Conservation (phyloP, 1,284 basidiomycete genomes). For the Tetrapyrgos nigripes region DNA sequence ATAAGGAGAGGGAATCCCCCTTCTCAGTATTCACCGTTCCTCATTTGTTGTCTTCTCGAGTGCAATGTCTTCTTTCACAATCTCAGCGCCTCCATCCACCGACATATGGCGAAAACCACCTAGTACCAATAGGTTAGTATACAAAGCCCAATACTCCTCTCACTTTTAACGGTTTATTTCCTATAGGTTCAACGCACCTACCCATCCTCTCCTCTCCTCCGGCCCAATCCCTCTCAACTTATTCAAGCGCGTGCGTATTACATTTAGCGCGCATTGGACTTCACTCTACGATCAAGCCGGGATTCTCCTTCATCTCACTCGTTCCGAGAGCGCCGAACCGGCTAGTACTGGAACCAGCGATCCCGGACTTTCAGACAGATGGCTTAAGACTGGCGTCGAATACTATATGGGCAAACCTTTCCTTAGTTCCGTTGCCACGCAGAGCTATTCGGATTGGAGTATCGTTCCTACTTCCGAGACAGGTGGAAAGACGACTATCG, state of each 20-base stretch:
- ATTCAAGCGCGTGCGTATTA: conserved; percentile 13
- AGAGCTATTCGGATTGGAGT: conserved; percentile 16
- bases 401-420: conserved; percentile 9
- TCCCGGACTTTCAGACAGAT: background rate
- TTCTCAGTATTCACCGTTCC: too few relatives aligned
- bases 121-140: conserved; percentile 7
- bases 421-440: conserved; percentile 14
- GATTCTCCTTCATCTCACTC: conserved; percentile 15
- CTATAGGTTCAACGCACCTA: conserved; percentile 16
- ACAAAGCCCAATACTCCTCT: background rate
- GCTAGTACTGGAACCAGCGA: too few relatives aligned
- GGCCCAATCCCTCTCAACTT: conserved; percentile 2
- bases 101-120: conserved; percentile 18
- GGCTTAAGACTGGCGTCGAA: conserved; percentile 18
- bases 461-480: conserved; percentile 2
- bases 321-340: too few relatives aligned
- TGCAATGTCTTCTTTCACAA: conserved; percentile 9
- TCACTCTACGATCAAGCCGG: conserved; percentile 18
- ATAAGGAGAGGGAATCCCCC: too few relatives aligned
- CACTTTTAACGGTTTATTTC: background rate
- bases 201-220: conserved; percentile 2
- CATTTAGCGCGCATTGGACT: conserved; percentile 12
- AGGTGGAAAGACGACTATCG: conserved; percentile 5
- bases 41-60: too few relatives aligned
- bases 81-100: conserved; percentile 12